phyloP scores from a whole-genome alignment of 352 stramenopile species.

The Phytopythium vexans region DNA sequence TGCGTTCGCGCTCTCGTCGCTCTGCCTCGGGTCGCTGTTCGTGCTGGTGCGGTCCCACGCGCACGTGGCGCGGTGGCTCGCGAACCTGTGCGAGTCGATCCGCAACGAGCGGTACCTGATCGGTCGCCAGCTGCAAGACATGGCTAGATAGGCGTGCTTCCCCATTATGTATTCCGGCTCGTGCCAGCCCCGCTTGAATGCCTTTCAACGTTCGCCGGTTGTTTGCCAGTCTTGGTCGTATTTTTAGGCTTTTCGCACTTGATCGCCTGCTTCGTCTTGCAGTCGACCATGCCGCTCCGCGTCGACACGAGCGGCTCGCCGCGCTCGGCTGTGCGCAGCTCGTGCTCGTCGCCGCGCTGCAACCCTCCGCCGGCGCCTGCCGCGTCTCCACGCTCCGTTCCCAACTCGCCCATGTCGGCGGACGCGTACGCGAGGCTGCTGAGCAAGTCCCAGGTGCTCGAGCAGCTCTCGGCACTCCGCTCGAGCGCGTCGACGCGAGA shows the following conservation, averaged over 20 bases:
- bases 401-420: constrained; percentile 30
- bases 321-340: constrained; percentile 11
- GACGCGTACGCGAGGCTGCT: constrained; percentile 65
- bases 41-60: constrained; percentile 43
- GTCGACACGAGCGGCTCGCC: constrained; percentile 4
- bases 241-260: too few species aligned
- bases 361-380: constrained; percentile 7
- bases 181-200: too few species aligned
- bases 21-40: constrained; percentile 35
- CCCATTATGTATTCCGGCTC: not conserved
- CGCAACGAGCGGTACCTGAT: constrained; percentile 88
- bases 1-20: constrained; percentile 48
- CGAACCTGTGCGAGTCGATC: constrained; percentile 77
- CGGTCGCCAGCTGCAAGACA: constrained; percentile 82
- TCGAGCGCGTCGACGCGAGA: constrained; percentile 35
- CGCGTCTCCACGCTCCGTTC: not conserved
- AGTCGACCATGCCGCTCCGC: constrained; percentile 15
- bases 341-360: constrained; percentile 32
- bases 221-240: too few species aligned
- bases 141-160: constrained; percentile 49
- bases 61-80: constrained; percentile 53
- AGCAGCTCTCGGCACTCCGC: constrained; percentile 45
- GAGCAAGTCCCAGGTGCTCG: constrained; percentile 64
- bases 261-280: too few species aligned
- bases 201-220: too few species aligned